Percentiles rank a stretch among this genome's conserved stretches.
These are phyloP conservation scores for Penicillium glabrum DNA, from an alignment of 2,329 filamentous ascomycete genomes.

Conservation along the genomic window DNA sequence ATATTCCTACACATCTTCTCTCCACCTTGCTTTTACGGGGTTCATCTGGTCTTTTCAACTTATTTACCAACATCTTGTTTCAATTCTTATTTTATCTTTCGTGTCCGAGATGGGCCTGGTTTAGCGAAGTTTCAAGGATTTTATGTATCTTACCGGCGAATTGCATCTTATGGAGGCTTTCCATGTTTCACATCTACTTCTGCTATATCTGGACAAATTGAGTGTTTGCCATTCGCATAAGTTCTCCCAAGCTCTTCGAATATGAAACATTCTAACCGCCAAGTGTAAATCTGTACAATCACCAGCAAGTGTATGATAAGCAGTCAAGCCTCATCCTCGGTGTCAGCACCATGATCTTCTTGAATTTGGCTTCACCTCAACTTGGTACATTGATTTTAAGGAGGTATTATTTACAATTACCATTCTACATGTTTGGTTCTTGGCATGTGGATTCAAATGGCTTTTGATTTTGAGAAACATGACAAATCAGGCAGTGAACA, in stretches of 20 bases:
- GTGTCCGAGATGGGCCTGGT: background rate
- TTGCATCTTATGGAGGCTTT: background rate
- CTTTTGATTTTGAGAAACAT: no score
- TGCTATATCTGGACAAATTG: background rate
- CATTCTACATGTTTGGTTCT: no score
- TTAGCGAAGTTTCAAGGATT: background rate
- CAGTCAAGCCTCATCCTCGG: no score
- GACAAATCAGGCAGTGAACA: no score
- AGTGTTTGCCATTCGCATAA: background rate
- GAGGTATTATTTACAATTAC: no score
- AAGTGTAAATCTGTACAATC: no score
- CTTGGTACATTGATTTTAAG: no score
- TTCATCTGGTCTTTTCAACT: background rate
- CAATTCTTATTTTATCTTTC: background rate
- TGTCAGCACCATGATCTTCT: no score
- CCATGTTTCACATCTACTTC: background rate
- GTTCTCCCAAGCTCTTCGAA: background rate
- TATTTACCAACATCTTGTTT: background rate
- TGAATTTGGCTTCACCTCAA: no score
- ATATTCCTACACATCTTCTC: background rate
- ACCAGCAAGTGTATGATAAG: no score
- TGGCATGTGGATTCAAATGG: no score
- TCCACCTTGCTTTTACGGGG: background rate
- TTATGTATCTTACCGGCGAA: background rate
- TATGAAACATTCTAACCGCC: no score